A percentile compares a stretch with the other conserved stretches of the same genome.
Conservation (phyloP, 345 rosid genomes). For the Melastoma malabathricum region DNA sequence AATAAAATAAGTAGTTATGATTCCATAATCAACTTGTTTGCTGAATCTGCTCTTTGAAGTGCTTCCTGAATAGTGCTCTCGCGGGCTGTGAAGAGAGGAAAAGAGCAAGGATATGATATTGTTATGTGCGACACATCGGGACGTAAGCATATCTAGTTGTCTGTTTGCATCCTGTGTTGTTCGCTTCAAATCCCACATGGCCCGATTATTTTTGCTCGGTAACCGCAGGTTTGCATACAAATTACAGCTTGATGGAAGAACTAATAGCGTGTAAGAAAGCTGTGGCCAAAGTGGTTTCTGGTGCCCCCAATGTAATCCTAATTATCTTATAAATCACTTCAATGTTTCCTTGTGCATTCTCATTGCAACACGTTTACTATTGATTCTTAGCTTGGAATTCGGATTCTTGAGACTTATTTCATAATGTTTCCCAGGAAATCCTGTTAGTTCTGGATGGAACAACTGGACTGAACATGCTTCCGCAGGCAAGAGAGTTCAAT, state of each 20-base stretch:
- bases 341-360: too few relatives aligned
- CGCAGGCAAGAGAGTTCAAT: constrained; percentile 97
- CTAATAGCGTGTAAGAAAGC: constrained; percentile 80
- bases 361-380: too few relatives aligned
- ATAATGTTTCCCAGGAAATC: constrained; percentile 45
- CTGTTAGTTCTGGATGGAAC: constrained; percentile 91
- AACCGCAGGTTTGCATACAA: constrained; percentile 79
- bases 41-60: constrained; percentile 29
- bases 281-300: constrained; percentile 58
- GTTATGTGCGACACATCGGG: constrained; percentile 96
- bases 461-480: constrained; percentile 96
- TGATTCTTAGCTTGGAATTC: too few relatives aligned
- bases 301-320: constrained; percentile 70
- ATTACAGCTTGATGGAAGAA: constrained; percentile 95
- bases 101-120: constrained; percentile 69
- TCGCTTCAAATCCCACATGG: background rate
- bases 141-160: constrained; percentile 40
- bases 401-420: background rate
- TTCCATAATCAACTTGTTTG: background rate
- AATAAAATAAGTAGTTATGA: background rate
- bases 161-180: constrained; percentile 4
- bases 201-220: constrained; percentile 5
- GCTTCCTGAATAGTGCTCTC: constrained; percentile 72
- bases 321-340: background rate
- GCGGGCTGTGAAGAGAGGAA: constrained; percentile 86